Evolutionary conservation across 352 stramenopile genomes (phyloP).

Genomic region (Blastocystis sp.): DNA sequence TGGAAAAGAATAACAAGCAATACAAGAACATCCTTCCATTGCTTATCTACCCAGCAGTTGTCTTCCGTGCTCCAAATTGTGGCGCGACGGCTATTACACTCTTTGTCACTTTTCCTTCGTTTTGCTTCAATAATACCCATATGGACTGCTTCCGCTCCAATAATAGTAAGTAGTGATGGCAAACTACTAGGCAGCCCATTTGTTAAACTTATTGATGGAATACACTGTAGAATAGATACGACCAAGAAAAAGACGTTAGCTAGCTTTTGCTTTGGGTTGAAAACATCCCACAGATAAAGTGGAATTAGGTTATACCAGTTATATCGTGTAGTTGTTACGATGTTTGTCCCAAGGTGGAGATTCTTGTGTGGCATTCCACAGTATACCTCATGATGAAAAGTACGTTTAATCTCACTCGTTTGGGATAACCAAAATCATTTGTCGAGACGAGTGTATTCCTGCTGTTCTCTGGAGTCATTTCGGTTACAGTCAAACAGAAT

Average conservation of each 20-base stretch:
- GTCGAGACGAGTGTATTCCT: neutral
- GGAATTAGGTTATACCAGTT: neutral
- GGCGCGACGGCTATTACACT: neutral
- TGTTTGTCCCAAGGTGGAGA: neutral
- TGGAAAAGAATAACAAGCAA: neutral
- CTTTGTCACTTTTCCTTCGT: neutral
- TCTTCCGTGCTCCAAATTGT: neutral
- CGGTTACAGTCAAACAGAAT: neutral
- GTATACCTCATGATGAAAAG: neutral
- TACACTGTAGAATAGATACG: slow-evolving; percentile 56
- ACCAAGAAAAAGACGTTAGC: slow-evolving; percentile 59
- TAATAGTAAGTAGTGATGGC: slow-evolving; percentile 53
- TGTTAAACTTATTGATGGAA: slow-evolving; percentile 48
- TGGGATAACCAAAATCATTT: neutral
- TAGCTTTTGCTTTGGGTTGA: slow-evolving; percentile 61
- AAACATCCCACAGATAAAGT: slow-evolving; percentile 60
- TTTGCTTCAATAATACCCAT: slow-evolving; percentile 48
- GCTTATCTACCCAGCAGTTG: neutral
- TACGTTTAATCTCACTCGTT: neutral
- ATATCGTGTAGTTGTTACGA: slow-evolving; percentile 23
- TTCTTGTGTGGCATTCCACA: neutral
- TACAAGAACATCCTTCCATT: slow-evolving; percentile 51
- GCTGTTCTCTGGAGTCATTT: neutral
- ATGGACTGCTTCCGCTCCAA: slow-evolving; percentile 50
- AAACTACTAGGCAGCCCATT: slow-evolving; percentile 53